Evolutionary conservation across 345 rosid genomes (phyloP).

Genomic region (Sonneratia alba): DNA sequence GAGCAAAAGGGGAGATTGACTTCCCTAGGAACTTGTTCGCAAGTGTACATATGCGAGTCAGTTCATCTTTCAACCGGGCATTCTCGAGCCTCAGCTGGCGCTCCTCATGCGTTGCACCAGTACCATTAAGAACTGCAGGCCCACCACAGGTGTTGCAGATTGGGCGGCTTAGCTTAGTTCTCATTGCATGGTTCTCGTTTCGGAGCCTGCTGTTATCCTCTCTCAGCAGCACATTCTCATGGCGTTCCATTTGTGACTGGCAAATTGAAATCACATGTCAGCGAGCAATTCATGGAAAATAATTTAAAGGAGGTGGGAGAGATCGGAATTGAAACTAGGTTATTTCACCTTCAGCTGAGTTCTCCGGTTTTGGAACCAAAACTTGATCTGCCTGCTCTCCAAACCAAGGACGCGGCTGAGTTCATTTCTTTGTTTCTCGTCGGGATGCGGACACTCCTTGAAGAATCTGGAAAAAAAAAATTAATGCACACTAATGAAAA

Average conservation of each 20-base stretch:
- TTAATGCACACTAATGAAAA: background rate
- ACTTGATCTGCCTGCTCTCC: slow-evolving; percentile 57
- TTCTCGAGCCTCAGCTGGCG: slow-evolving; percentile 54
- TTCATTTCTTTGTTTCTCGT: slow-evolving; percentile 52
- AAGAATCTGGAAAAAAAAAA: slow-evolving; percentile 30
- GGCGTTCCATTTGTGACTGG: slow-evolving; percentile 73
- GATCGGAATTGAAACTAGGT: too few species aligned
- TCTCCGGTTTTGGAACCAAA: slow-evolving; percentile 77
- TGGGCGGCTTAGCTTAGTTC: slow-evolving; percentile 35
- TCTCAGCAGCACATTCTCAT: slow-evolving; percentile 47
- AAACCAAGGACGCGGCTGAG: slow-evolving; percentile 46
- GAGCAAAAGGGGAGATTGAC: slow-evolving; percentile 23
- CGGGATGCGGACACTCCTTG: slow-evolving; percentile 65
- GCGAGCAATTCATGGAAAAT: background rate
- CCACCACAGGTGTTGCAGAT: slow-evolving; percentile 64
- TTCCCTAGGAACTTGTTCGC: slow-evolving; percentile 52
- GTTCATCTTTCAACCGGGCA: slow-evolving; percentile 49
- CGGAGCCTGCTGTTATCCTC: slow-evolving; percentile 60
- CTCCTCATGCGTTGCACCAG: slow-evolving; percentile 25
- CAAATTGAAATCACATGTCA: background rate
- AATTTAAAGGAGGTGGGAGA: background rate
- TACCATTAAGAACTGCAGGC: slow-evolving; percentile 29
- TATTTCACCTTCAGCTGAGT: slow-evolving; percentile 66
- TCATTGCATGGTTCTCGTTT: slow-evolving; percentile 48
- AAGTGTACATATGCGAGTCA: slow-evolving; percentile 31